Conservation (phyloP, 371 early-diverging fungal genomes). For the Thermomucor indicae-seudaticae region DNA sequence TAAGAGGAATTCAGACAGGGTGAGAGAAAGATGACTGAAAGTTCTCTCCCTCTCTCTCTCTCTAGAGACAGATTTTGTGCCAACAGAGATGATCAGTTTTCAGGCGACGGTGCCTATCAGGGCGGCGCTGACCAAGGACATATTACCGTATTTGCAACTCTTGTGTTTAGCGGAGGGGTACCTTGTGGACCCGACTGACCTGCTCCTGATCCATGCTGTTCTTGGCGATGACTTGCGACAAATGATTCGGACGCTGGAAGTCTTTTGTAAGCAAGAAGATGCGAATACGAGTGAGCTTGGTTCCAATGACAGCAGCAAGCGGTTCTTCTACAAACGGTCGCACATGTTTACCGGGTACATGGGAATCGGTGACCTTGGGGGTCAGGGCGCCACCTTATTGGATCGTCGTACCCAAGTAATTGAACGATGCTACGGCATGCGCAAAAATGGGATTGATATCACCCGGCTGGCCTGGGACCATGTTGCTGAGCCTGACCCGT, state of each 20-base stretch:
- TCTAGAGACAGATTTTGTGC: constrained; percentile 25
- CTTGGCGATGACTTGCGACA: constrained; percentile 33
- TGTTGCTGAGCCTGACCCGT: background rate
- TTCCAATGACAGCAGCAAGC: background rate
- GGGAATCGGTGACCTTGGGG: background rate
- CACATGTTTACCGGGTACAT: constrained; percentile 3
- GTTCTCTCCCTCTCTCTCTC: no score
- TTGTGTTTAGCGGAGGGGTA: constrained; percentile 34
- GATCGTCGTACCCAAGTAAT: background rate
- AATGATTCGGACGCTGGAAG: constrained; percentile 25
- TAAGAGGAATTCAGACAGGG: constrained; percentile 15
- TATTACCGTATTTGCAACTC: constrained; percentile 36
- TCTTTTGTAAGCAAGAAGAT: constrained; percentile 8
- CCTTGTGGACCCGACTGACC: constrained; percentile 22
- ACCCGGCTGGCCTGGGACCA: background rate
- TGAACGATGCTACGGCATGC: background rate
- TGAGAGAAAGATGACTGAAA: no score
- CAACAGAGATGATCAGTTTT: constrained; percentile 18
- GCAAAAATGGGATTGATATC: background rate
- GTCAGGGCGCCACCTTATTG: background rate
- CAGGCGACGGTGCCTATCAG: constrained; percentile 16
- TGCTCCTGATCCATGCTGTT: constrained; percentile 17
- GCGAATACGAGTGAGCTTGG: background rate
- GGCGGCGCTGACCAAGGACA: constrained; percentile 9
- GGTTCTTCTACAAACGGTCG: background rate